These are phyloP conservation scores for Aotearoamyces nothofagi DNA, from an alignment of 2,329 filamentous ascomycete species.

Conservation along the genomic window DNA sequence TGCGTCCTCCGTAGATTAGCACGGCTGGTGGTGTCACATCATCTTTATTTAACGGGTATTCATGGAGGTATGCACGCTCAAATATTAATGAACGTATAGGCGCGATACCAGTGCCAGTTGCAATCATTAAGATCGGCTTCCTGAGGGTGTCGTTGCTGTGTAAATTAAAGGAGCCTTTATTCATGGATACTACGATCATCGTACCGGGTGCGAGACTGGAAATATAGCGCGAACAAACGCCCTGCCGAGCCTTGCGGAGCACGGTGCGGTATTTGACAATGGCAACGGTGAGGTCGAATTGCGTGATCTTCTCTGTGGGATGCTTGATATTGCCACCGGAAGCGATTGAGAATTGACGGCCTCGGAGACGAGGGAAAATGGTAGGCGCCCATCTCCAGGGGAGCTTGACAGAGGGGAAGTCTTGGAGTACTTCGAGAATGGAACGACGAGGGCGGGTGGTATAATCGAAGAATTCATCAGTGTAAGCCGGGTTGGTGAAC, in stretches of 20 bases:
- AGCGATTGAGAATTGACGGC: constrained; percentile 86
- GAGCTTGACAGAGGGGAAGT: constrained; percentile 74
- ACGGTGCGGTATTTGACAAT: constrained; percentile 87
- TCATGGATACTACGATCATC: constrained; percentile 42
- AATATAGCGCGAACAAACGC: constrained; percentile 82
- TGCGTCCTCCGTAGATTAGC: constrained; percentile 78
- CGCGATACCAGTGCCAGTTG: constrained; percentile 75
- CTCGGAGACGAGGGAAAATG: constrained; percentile 68
- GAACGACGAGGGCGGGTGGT: constrained; percentile 79
- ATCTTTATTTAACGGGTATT: constrained; percentile 2
- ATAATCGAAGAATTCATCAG: constrained; percentile 93
- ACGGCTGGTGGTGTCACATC: constrained; percentile 21
- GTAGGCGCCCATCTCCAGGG: constrained; percentile 59
- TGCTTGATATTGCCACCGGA: constrained; percentile 39
- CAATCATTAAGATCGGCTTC: constrained; percentile 57
- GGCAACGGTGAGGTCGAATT: constrained; percentile 63
- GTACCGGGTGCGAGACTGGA: constrained; percentile 42
- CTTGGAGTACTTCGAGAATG: constrained; percentile 82
- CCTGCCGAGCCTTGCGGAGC: constrained; percentile 68
- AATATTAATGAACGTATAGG: constrained; percentile 72
- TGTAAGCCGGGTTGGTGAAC: constrained; percentile 62
- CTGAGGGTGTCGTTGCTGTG: constrained; percentile 21
- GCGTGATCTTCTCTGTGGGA: constrained; percentile 19
- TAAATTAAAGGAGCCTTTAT: constrained; percentile 31
- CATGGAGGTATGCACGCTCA: constrained; percentile 37